Conservation (phyloP, 2,329 filamentous ascomycete species). For the Colletotrichum lentis region DNA sequence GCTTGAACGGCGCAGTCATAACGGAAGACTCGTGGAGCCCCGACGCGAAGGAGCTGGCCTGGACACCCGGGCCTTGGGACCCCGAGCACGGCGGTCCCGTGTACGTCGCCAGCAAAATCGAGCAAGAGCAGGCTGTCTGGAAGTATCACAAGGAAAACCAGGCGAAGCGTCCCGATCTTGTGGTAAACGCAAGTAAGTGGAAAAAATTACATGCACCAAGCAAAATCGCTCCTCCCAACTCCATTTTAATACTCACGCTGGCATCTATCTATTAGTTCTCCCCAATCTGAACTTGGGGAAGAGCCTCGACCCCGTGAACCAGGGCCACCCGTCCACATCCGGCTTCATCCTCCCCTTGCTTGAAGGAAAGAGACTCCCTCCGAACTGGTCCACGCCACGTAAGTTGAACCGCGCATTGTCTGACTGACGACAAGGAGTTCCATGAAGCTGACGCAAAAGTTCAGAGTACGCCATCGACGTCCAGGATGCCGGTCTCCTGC, state of each 20-base stretch:
- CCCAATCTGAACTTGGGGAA: slow-evolving; percentile 44
- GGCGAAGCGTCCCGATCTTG: slow-evolving; percentile 34
- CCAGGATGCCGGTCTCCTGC: slow-evolving; percentile 59
- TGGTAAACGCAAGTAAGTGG: slow-evolving; percentile 30
- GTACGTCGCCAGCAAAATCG: slow-evolving; percentile 52
- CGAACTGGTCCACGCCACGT: background rate
- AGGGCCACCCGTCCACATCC: slow-evolving; percentile 41
- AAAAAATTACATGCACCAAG: no score
- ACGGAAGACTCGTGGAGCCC: slow-evolving; percentile 49
- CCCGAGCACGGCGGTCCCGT: slow-evolving; percentile 42
- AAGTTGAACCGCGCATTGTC: background rate
- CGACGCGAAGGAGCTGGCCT: slow-evolving; percentile 45
- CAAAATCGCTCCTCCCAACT: slow-evolving; percentile 8
- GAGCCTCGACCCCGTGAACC: slow-evolving; percentile 38
- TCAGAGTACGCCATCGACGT: slow-evolving; percentile 57
- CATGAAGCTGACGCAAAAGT: background rate
- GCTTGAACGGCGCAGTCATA: slow-evolving; percentile 22
- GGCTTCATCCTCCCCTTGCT: slow-evolving; percentile 39
- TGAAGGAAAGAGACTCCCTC: slow-evolving; percentile 31
- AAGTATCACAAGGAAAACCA: slow-evolving; percentile 48
- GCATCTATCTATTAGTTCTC: slow-evolving; percentile 45
- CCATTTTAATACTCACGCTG: slow-evolving; percentile 39
- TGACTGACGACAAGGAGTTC: background rate
- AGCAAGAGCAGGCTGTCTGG: slow-evolving; percentile 51
- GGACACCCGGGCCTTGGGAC: slow-evolving; percentile 48